These are phyloP conservation scores for Pichia terricola DNA, from an alignment of 1,139 yeast genomes.

Conservation along the genomic window DNA sequence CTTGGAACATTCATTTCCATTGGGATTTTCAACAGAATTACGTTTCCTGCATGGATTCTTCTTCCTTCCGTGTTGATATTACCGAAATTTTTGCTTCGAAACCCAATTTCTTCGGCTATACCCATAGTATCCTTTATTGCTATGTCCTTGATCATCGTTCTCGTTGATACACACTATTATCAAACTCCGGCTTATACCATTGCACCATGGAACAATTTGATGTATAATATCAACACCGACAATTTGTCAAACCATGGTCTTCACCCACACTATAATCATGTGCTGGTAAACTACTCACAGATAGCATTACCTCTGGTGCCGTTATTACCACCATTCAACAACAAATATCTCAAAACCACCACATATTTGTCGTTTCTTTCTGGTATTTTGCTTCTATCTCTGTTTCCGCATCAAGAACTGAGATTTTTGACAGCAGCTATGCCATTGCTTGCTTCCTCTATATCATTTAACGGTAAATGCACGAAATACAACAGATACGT, in stretches of 20 bases:
- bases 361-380: constrained; percentile 54
- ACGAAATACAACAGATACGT: neutral
- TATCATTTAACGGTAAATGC: neutral
- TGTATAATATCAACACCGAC: constrained; percentile 50
- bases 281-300: constrained; percentile 67
- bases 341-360: constrained; percentile 33
- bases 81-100: constrained; percentile 29
- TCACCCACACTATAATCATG: constrained; percentile 70
- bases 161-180: constrained; percentile 41
- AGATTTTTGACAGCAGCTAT: constrained; percentile 72
- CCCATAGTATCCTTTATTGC: constrained; percentile 26
- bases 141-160: constrained; percentile 33
- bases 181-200: constrained; percentile 31
- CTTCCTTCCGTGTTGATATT: constrained; percentile 36
- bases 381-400: constrained; percentile 52
- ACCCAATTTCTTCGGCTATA: constrained; percentile 11
- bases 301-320: constrained; percentile 67
- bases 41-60: constrained; percentile 67
- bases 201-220: constrained; percentile 68
- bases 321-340: constrained; percentile 25
- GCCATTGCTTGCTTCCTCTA: constrained; percentile 40
- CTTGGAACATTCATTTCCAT: constrained; percentile 50
- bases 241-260: constrained; percentile 75
- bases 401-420: constrained; percentile 85
- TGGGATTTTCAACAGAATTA: constrained; percentile 77